These are phyloP conservation scores for Colletotrichum simmondsii DNA, from an alignment of 2,329 filamentous ascomycete species.

Conservation along the genomic window DNA sequence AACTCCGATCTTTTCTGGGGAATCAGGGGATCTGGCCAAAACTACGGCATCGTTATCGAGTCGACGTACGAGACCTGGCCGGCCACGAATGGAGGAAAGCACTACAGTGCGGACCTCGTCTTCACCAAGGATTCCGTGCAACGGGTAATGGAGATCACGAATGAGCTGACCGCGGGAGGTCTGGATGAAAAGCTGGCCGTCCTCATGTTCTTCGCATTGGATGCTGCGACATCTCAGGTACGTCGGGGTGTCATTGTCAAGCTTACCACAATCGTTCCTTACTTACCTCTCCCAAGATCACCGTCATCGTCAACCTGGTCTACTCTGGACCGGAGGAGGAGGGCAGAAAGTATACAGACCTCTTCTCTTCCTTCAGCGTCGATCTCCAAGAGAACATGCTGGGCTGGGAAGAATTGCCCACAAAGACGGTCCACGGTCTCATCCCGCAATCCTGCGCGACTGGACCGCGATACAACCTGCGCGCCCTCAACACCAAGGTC, in stretches of 20 bases:
- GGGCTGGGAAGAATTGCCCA: not conserved
- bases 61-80: not conserved
- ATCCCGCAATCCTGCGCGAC: not conserved
- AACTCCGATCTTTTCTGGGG: not conserved
- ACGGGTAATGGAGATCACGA: too few species aligned
- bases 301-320: not conserved
- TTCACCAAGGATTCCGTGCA: too few species aligned
- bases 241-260: too few species aligned
- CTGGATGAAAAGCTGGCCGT: too few species aligned
- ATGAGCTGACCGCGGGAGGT: too few species aligned
- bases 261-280: too few species aligned
- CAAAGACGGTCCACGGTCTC: not conserved
- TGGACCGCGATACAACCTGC: not conserved
- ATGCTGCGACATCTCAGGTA: too few species aligned
- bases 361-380: not conserved
- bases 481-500: not conserved
- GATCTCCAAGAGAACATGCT: not conserved
- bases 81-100: not conserved
- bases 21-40: not conserved
- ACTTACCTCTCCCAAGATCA: too few species aligned
- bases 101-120: not conserved
- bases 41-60: not conserved
- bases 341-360: not conserved
- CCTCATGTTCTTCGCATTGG: too few species aligned
- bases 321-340: not conserved